Evolutionary conservation across 805 yeast genomes (phyloP).

Genomic region (Wickerhamiella cacticola): DNA sequence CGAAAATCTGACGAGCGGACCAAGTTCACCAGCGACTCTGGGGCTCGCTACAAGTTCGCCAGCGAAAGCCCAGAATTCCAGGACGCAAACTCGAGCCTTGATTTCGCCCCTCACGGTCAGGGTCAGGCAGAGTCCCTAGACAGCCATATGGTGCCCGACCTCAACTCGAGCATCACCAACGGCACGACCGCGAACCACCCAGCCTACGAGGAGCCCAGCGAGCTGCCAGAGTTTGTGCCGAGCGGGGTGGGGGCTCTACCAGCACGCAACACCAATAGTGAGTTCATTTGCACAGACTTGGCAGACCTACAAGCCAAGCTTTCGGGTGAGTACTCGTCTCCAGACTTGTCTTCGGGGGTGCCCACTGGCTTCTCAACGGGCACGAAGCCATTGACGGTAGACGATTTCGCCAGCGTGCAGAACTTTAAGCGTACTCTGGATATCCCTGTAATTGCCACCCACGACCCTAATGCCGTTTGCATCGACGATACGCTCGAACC

Average conservation of each 20-base stretch:
- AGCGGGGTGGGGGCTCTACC: no score
- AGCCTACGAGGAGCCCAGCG: not conserved
- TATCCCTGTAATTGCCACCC: constrained; percentile 3
- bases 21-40: constrained; percentile 2
- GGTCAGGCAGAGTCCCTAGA: not conserved
- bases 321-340: no score
- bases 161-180: not conserved
- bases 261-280: not conserved
- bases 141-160: not conserved
- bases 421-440: not conserved
- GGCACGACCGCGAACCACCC: not conserved
- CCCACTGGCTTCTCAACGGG: no score
- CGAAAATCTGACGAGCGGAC: not conserved
- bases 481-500: constrained; percentile 8
- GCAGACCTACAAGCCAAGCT: no score
- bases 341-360: not conserved
- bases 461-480: constrained; percentile 1
- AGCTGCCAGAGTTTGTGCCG: not conserved
- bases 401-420: not conserved
- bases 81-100: constrained; percentile 1
- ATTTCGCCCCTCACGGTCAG: not conserved
- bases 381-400: not conserved
- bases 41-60: not conserved
- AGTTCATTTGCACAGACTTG: not conserved
- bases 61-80: not conserved